Conservation (phyloP, 257 asterid species). For the Przewalskia tangutica region DNA sequence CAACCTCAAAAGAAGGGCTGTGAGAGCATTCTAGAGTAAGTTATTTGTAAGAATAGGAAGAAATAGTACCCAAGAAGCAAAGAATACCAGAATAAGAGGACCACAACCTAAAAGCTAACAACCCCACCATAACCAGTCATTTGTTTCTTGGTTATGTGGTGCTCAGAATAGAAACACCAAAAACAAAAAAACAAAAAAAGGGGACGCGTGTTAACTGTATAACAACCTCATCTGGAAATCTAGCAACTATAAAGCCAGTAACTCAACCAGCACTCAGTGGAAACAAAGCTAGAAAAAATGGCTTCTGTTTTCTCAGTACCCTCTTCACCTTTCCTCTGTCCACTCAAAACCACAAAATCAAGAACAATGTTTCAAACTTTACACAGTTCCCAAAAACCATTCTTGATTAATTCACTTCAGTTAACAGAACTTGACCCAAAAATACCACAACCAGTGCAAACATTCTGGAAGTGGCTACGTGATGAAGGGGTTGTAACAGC, state of each 20-base stretch:
- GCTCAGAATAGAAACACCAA: background rate
- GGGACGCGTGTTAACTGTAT: background rate
- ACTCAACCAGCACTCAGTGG: background rate
- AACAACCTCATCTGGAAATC: slow-evolving; percentile 27
- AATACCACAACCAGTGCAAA: slow-evolving; percentile 47
- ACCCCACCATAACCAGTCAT: background rate
- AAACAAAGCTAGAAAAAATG: slow-evolving; percentile 19
- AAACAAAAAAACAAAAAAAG: background rate
- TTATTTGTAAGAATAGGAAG: too few relatives aligned
- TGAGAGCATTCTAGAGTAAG: too few relatives aligned
- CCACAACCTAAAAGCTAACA: background rate
- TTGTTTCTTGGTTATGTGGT: background rate
- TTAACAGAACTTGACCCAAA: slow-evolving; percentile 40
- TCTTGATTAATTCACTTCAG: slow-evolving; percentile 26
- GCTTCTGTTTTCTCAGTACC: slow-evolving; percentile 31
- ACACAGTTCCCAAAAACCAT: slow-evolving; percentile 27
- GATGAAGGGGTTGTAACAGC: slow-evolving; percentile 72
- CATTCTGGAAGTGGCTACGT: slow-evolving; percentile 83
- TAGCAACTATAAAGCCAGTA: background rate
- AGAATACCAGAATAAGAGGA: background rate
- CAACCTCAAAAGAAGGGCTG: too few relatives aligned
- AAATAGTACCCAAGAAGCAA: too few relatives aligned
- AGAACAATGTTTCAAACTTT: slow-evolving; percentile 6
- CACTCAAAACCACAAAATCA: slow-evolving; percentile 10
- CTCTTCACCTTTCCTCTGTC: background rate